A percentile compares a stretch with the other conserved stretches of the same genome.
phyloP scores from a whole-genome alignment of 371 early-diverging fungal species.

The Saksenaea vasiformis region DNA sequence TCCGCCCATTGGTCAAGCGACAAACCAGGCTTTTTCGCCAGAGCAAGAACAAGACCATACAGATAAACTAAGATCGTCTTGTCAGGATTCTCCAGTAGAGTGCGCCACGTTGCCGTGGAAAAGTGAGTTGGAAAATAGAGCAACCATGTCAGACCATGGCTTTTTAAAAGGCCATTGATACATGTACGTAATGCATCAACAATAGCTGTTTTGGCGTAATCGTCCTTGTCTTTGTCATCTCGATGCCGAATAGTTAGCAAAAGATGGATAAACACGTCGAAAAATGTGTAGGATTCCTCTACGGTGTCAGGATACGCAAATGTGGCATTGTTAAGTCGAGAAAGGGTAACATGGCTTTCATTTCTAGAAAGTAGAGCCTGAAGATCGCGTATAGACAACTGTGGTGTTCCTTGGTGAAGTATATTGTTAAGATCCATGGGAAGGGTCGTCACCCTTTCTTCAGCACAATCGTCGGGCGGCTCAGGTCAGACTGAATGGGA shows the following conservation, averaged over 20 bases:
- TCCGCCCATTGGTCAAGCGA: slow-evolving; percentile 13
- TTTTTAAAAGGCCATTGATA: slow-evolving; percentile 29
- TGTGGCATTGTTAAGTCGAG: slow-evolving; percentile 25
- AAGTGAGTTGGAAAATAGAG: slow-evolving; percentile 26
- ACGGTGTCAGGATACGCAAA: slow-evolving; percentile 26
- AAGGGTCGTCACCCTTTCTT: neutral
- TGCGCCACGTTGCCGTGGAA: slow-evolving; percentile 26
- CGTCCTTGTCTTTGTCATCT: slow-evolving; percentile 24
- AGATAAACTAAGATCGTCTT: slow-evolving; percentile 32
- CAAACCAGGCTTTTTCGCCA: slow-evolving; percentile 14
- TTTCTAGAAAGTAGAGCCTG: slow-evolving; percentile 14
- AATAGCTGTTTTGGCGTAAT: slow-evolving; percentile 26
- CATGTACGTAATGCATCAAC: slow-evolving; percentile 35
- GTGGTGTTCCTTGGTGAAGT: slow-evolving; percentile 25
- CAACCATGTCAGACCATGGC: slow-evolving; percentile 29
- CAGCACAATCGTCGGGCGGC: too few relatives aligned
- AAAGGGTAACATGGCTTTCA: slow-evolving; percentile 20
- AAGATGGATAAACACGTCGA: slow-evolving; percentile 38
- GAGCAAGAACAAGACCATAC: slow-evolving; percentile 36
- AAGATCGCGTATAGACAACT: slow-evolving; percentile 24
- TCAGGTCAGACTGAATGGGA: too few relatives aligned
- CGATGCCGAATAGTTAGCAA: slow-evolving; percentile 28
- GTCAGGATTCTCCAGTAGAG: slow-evolving; percentile 20
- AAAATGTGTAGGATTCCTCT: slow-evolving; percentile 31
- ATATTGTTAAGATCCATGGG: slow-evolving; percentile 43